These are phyloP conservation scores for Thecaphora frezii DNA, from an alignment of 1,284 basidiomycete species.

Conservation along the genomic window DNA sequence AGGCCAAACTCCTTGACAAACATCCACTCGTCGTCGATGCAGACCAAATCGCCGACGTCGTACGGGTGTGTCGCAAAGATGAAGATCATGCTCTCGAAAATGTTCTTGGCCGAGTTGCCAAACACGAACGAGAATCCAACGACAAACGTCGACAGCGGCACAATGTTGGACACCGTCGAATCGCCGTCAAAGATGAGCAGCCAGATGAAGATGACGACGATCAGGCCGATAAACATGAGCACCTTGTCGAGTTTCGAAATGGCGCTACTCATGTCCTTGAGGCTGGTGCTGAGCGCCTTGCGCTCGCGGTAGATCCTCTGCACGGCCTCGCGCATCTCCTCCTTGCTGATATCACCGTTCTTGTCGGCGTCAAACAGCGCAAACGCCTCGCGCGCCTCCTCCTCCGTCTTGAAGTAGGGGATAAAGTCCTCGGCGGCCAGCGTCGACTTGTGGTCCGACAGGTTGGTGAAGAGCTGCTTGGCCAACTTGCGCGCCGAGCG, in stretches of 20 bases:
- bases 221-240: constrained; percentile 67
- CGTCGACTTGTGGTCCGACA: constrained; percentile 43
- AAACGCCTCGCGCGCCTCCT: constrained; percentile 75
- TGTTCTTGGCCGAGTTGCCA: constrained; percentile 76
- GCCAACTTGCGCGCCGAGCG: constrained; percentile 74
- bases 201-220: constrained; percentile 72
- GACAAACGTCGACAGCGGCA: constrained; percentile 77
- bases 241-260: constrained; percentile 52
- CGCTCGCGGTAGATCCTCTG: constrained; percentile 79
- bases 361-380: constrained; percentile 77
- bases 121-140: constrained; percentile 63
- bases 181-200: constrained; percentile 75
- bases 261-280: constrained; percentile 62
- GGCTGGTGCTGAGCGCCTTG: constrained; percentile 69
- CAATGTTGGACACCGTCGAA: constrained; percentile 74
- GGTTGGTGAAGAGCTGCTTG: constrained; percentile 70
- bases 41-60: constrained; percentile 58
- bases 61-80: constrained; percentile 68
- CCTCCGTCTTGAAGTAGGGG: constrained; percentile 74
- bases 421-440: constrained; percentile 64
- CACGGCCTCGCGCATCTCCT: constrained; percentile 81
- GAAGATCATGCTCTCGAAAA: constrained; percentile 71
- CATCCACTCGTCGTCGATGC: constrained; percentile 57
- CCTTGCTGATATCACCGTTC: constrained; percentile 77
- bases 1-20: constrained; percentile 67